phyloP scores from a whole-genome alignment of 331 rosid species.

The Malus hybrid region DNA sequence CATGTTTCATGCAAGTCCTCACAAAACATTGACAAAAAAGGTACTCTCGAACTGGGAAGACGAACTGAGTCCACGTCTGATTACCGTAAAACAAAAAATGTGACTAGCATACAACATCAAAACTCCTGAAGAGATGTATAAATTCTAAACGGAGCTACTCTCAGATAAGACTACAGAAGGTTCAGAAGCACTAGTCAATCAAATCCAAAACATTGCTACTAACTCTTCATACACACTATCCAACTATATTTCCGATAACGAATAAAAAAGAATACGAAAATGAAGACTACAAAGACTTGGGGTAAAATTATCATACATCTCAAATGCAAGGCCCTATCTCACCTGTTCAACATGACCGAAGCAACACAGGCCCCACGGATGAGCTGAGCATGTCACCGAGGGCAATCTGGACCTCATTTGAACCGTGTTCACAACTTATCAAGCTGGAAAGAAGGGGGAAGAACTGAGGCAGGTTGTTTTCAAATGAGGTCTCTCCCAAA shows the following conservation, averaged over 20 bases:
- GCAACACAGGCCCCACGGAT: constrained; percentile 81
- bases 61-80: too few species aligned
- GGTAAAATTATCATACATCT: constrained; percentile 49
- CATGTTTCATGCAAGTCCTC: not conserved
- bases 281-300: constrained; percentile 24
- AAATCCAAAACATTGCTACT: constrained; percentile 28
- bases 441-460: constrained; percentile 79
- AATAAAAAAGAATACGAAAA: constrained; percentile 13
- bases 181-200: constrained; percentile 30
- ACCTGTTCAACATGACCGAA: constrained; percentile 59
- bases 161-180: constrained; percentile 26
- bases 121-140: constrained; percentile 23
- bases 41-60: too few species aligned
- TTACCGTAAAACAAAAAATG: not conserved
- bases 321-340: constrained; percentile 31
- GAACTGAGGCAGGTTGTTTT: constrained; percentile 60
- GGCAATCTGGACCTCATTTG: constrained; percentile 79
- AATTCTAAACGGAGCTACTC: constrained; percentile 27
- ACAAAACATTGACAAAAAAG: too few species aligned
- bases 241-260: constrained; percentile 40
- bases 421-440: constrained; percentile 92
- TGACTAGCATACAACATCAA: constrained; percentile 35
- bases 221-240: constrained; percentile 40
- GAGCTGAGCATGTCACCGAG: constrained; percentile 86
- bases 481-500: constrained; percentile 68